Base-by-base conservation (phyloP, 169 alveolate species). In the Plasmodium chabaudi region DNA sequence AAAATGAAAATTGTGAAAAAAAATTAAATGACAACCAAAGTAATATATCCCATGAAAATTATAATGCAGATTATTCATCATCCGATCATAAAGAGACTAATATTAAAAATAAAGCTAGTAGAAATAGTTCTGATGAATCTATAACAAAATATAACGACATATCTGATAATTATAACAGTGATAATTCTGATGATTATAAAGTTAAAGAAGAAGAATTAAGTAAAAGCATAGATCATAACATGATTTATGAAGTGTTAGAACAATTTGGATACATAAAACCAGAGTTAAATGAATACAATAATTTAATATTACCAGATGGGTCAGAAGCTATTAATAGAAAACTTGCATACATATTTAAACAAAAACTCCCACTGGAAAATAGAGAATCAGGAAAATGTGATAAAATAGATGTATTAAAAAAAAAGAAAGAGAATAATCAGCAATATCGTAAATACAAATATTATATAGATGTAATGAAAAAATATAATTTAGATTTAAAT, bases 241-340 rank as follows among this genome's bases (percentile, higher is more conserved):
- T 53, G 15, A 84, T 84, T 42, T 84, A 84, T 59, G 87, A 67
- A 59, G 91, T 21, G 15, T 23, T 84, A 27, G 82, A 84, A 84
- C 27, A 59, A 49, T 84, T 84, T 46, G 91, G 91, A 1, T 84
- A 84, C 49, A 69, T 17, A 10, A 67, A 70, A 84, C 91, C 91
- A 21, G 91, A 84, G 46, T 34, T 84, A 70, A 94, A 88, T 72
- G 95, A 92, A 70, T 87, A 84, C 61, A 96, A 96, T 21, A 94
- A 95, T 71, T 91, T 95, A 74, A 90, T 94, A 19, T 90, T 95
- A 15, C 97, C 97, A 12, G 94, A 95, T 75, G 97, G 97, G 21
- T 90, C 95, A 63, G 97, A 95, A 87, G 97, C 96, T 13, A 95
- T 95, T 21, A 95, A 95, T 69, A 65, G 97, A 25, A 93, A 92